Evolutionary conservation across 257 asterid genomes (phyloP).

Genomic region (Capsicum rhomboideum): DNA sequence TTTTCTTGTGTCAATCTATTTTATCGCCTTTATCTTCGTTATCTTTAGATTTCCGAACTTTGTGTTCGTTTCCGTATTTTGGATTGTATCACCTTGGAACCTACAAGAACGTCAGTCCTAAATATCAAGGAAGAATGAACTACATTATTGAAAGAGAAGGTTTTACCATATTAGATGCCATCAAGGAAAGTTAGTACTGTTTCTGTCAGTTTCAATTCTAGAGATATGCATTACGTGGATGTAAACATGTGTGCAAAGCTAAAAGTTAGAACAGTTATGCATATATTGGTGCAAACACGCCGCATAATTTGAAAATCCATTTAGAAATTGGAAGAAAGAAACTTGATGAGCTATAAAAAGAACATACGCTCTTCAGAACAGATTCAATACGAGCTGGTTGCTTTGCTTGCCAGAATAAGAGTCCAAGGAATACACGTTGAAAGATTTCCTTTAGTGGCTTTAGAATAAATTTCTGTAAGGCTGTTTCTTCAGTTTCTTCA

Average conservation of each 20-base stretch:
- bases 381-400: slow-evolving; percentile 84
- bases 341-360: not conserved
- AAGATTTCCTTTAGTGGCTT: slow-evolving; percentile 72
- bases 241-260: not conserved
- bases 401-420: slow-evolving; percentile 95
- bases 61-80: no score
- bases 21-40: no score
- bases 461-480: slow-evolving; percentile 39
- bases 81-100: no score
- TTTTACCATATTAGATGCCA: not conserved
- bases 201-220: not conserved
- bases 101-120: not conserved
- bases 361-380: slow-evolving; percentile 73
- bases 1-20: no score
- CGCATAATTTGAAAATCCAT: not conserved
- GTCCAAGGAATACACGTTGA: slow-evolving; percentile 74
- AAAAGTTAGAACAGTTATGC: not conserved
- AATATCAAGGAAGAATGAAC: not conserved
- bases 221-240: not conserved
- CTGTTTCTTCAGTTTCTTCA: slow-evolving; percentile 44
- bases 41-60: no score
- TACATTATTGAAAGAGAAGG: not conserved
- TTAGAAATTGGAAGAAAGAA: not conserved
- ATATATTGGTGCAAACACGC: not conserved
- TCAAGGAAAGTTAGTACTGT: not conserved